These are phyloP conservation scores for Phytophthora pisi DNA, from an alignment of 352 stramenopile species.

Conservation along the genomic window DNA sequence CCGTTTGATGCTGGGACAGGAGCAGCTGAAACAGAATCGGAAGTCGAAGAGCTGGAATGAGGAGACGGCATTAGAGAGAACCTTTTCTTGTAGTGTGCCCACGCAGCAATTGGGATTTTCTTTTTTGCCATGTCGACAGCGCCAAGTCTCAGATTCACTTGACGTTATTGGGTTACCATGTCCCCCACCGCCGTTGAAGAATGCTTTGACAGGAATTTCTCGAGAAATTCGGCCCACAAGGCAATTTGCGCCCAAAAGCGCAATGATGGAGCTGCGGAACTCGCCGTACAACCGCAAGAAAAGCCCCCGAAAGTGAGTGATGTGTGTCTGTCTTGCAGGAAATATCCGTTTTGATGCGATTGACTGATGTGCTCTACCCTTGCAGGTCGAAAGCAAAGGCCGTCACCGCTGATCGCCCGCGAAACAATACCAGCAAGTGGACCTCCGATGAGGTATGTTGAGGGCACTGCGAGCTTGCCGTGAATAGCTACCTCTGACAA, in stretches of 20 bases:
- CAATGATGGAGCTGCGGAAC: conserved; percentile 36
- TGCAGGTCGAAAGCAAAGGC: conserved; percentile 24
- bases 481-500: not conserved
- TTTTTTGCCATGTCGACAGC: conserved; percentile 23
- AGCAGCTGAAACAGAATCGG: conserved; percentile 13
- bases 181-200: conserved; percentile 1
- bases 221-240: conserved; percentile 24
- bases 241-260: conserved; percentile 22
- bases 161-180: conserved; percentile 15
- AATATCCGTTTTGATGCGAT: not conserved
- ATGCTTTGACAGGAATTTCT: conserved; percentile 10
- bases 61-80: conserved; percentile 2
- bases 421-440: conserved; percentile 29
- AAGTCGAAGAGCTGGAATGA: conserved; percentile 15
- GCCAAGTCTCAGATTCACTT: conserved; percentile 34
- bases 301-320: conserved; percentile 41
- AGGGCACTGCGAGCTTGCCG: not conserved
- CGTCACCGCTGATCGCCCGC: not conserved
- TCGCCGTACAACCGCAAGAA: conserved; percentile 37
- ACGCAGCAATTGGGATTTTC: conserved; percentile 1
- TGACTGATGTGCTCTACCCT: conserved; percentile 2
- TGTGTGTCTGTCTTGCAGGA: not conserved
- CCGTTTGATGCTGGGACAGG: not conserved
- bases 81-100: too few species aligned
- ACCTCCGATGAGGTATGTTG: conserved; percentile 49